These are phyloP conservation scores for Phanerochaete sordida DNA, from an alignment of 768 basidiomycete species.

Conservation along the genomic window DNA sequence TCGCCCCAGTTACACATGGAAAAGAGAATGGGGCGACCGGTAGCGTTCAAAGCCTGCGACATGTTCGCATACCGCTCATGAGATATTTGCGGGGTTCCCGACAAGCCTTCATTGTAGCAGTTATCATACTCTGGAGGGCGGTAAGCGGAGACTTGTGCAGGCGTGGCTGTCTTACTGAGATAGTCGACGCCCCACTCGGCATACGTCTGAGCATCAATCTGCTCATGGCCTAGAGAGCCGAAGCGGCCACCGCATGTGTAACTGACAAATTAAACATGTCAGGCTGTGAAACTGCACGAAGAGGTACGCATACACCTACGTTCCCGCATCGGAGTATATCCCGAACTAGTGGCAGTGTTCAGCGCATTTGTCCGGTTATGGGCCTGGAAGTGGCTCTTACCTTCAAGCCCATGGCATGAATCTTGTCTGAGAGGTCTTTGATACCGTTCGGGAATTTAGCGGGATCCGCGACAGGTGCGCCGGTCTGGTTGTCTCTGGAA, in stretches of 20 bases:
- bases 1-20: constrained; percentile 41
- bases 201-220: constrained; percentile 38
- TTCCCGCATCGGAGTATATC: constrained; percentile 34
- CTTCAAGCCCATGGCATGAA: constrained; percentile 32
- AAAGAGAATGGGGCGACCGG: constrained; percentile 36
- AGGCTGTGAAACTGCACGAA: no score
- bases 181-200: constrained; percentile 37
- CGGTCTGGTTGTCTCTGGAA: constrained; percentile 26
- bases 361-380: no score
- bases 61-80: constrained; percentile 35
- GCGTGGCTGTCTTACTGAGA: constrained; percentile 22
- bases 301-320: constrained; percentile 18
- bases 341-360: no score
- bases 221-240: constrained; percentile 37
- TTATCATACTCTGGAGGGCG: constrained; percentile 33
- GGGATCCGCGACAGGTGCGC: constrained; percentile 28
- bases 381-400: constrained; percentile 8
- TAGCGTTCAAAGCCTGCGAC: constrained; percentile 35
- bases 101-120: constrained; percentile 36
- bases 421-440: constrained; percentile 28
- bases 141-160: not conserved
- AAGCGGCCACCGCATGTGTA: constrained; percentile 34
- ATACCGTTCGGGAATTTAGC: constrained; percentile 30
- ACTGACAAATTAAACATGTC: no score
- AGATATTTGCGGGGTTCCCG: constrained; percentile 32